Base-by-base conservation (phyloP, 1,284 basidiomycete species). In the Sphagnurus paluster region DNA sequence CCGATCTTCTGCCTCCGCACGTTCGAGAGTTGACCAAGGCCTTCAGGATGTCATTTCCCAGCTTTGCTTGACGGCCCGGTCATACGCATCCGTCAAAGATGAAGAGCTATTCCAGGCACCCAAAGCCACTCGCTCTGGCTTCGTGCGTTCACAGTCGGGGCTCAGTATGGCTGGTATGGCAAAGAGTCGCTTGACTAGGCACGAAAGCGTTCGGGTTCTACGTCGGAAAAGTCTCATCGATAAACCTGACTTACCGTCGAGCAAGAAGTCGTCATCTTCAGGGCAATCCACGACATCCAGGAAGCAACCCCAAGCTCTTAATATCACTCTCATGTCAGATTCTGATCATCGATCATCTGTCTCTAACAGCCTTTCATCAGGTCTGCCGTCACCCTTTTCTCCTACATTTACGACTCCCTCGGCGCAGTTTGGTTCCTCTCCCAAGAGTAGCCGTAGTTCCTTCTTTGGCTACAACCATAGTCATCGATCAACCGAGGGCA, bases 1-100 rank as follows among this genome's bases (percentile, higher is more conserved):
- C 24, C 82, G 90, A 7, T 81, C 83, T 7, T 85, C 89, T 5
- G 69, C 77, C 11, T 72, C 79, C 25, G 81, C 84, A 24, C 82
- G 91, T 16, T 74, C 80, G 21, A 76, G 79, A 39, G 79, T 87
- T 26, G 87, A 90, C 53, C 75, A 79, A 36, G 80, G 77, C 10
- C 66, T 90, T 14, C 72, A 76, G 41, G 87, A 90, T 53, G 79
- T 90, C 39, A 76, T 82, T 52, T 87, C 87, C 9, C 75, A 81
- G 48, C 69, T 72, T 14, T 82, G 84, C 50, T 60, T 82, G 30
- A 73, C 72, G 7, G 82, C 81, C n/a, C 75, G 84, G 25, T 71
- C 74, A 26, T 74, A 82, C 42, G 82, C 83, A 4, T 75, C 72
- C 48, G 71, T 74, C 42, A 78, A 74, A 48, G 82, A 81, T 44